A percentile compares a stretch with the other conserved stretches of the same genome.
phyloP scores from a whole-genome alignment of 2,329 filamentous ascomycete genomes.

The Fonsecaea multimorphosa region DNA sequence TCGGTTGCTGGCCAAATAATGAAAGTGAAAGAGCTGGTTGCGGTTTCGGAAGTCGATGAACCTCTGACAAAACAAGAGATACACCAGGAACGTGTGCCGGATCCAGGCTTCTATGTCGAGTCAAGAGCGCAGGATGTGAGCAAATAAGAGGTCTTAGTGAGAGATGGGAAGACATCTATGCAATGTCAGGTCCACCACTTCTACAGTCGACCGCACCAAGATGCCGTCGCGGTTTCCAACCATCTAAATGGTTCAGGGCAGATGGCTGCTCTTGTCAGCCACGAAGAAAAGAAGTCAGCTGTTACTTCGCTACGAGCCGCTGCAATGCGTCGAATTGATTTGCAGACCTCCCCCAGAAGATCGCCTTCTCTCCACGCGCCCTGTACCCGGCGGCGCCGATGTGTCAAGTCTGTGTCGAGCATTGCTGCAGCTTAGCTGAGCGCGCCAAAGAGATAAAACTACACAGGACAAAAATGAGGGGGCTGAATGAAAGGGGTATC shows the following conservation, averaged over 20 bases:
- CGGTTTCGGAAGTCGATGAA: slow-evolving; percentile 76
- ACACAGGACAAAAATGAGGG: background rate
- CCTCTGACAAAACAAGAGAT: slow-evolving; percentile 71
- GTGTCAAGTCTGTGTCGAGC: background rate
- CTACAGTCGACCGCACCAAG: background rate
- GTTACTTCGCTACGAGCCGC: background rate
- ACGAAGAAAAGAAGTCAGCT: background rate
- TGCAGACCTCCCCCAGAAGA: background rate
- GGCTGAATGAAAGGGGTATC: background rate
- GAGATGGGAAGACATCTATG: background rate
- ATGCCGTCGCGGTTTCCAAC: background rate
- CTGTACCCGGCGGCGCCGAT: background rate
- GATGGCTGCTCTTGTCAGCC: background rate
- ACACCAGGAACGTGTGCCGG: slow-evolving; percentile 73
- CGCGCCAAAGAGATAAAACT: background rate
- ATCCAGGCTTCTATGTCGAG: slow-evolving; percentile 82
- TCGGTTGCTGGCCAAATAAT: slow-evolving; percentile 89
- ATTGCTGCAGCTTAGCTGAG: background rate
- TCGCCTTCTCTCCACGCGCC: background rate
- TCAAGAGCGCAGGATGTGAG: slow-evolving; percentile 47
- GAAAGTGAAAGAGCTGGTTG: slow-evolving; percentile 89
- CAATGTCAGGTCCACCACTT: background rate
- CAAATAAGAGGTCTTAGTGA: background rate
- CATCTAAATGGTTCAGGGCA: background rate
- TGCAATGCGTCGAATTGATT: background rate